Base-by-base conservation (phyloP, 129 eudicot species). In the Calendula officinalis region DNA sequence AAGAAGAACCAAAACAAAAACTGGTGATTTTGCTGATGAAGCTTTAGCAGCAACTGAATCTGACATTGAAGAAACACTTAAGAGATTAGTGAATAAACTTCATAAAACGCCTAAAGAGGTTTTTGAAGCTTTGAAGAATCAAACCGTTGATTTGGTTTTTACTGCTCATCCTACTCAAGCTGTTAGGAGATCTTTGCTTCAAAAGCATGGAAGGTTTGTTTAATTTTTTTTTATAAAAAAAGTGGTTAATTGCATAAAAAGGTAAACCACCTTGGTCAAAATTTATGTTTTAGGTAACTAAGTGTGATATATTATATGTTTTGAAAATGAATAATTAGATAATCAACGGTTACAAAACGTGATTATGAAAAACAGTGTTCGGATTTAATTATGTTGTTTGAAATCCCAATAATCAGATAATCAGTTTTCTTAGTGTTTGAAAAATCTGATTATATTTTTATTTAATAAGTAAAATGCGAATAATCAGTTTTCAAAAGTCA, bases 91-190 rank as follows among this genome's bases (percentile, higher is more conserved):
- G 36, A 74, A 45, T 51, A 71, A 88, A 60, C 81, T 92, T 70
- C 85, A 88, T 39, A 91, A 87, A 80, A 82, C 94, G 36, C 98
- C 96, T 52, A 77, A 84, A 75, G 96, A 91, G 76, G 81, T 91
- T 56, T 91, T 87, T 60, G 96, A 91, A 76, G 96, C 98, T 0
- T 64, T 91, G 30, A 91, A 91, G 80, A 87, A 82, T 63, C 98
- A 91, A 74, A 91, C 96, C 5, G 94, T 91, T 58, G 98, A 91
- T 84, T 79, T 87, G 43, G 98, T 87, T 58, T 67, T 91, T 11
- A 91, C 98, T 46, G 98, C 98, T 39, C 96, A 91, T 78, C 98
- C 98, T 27, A 92, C 96, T 14, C 99, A 92, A 66, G 85, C 99
- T 55, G 84, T 92, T 9, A 72, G 99, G 42, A 81, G 99, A 81